phyloP scores from a whole-genome alignment of 108 stramenopile species.

The Mediolabrus comicus region DNA sequence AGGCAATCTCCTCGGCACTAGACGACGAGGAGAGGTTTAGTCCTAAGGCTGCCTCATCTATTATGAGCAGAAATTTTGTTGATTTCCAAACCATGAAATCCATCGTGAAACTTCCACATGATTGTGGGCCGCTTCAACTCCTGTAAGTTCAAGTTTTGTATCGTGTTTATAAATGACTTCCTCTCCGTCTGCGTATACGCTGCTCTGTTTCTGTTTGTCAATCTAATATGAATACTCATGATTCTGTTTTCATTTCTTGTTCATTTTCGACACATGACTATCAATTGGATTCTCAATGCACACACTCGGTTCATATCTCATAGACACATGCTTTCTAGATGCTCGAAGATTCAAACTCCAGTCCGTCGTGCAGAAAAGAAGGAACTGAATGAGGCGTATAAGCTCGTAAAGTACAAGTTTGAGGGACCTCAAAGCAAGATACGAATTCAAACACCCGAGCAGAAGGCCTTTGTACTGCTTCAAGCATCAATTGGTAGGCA shows the following conservation, averaged over 20 bases:
- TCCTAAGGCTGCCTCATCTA: constrained; percentile 49
- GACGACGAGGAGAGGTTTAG: constrained; percentile 37
- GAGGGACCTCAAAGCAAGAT: constrained; percentile 78
- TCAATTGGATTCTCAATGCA: too few species aligned
- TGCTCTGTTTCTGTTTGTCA: too few species aligned
- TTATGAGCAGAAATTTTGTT: constrained; percentile 81
- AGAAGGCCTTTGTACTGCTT: constrained; percentile 86
- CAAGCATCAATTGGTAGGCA: constrained; percentile 73
- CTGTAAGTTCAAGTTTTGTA: too few species aligned
- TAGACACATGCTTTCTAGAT: constrained; percentile 58
- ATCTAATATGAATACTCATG: too few species aligned
- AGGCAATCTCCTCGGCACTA: constrained; percentile 20
- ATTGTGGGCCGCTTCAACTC: constrained; percentile 58
- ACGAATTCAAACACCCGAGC: constrained; percentile 60
- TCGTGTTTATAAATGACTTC: too few species aligned
- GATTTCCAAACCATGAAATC: constrained; percentile 68
- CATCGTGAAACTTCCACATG: constrained; percentile 64
- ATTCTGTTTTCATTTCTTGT: too few species aligned
- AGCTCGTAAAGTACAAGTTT: constrained; percentile 68
- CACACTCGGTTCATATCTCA: too few species aligned
- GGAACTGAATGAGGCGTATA: constrained; percentile 77
- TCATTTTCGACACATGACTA: too few species aligned
- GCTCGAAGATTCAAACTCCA: constrained; percentile 62
- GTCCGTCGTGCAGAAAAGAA: constrained; percentile 80
- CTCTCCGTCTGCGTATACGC: too few species aligned